phyloP scores from a whole-genome alignment of 495 filamentous ascomycete species.

The Aspergillus mulundensis region DNA sequence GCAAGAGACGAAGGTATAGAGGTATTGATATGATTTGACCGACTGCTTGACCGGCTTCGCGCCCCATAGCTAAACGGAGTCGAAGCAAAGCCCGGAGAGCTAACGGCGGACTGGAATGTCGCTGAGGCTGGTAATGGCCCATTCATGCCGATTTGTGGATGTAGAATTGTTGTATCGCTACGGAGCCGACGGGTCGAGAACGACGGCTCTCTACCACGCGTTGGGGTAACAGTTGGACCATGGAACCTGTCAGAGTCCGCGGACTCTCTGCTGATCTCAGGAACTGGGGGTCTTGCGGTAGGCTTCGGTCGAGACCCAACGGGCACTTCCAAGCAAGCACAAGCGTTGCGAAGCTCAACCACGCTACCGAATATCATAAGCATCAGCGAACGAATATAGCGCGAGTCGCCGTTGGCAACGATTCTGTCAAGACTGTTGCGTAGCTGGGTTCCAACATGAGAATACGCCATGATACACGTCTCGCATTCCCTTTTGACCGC shows the following conservation, averaged over 20 bases:
- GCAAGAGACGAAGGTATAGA: conserved; percentile 48
- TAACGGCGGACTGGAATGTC: conserved; percentile 25
- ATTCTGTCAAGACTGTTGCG: conserved; percentile 66
- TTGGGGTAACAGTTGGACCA: conserved; percentile 58
- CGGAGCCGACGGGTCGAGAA: conserved; percentile 48
- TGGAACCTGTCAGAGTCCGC: conserved; percentile 27
- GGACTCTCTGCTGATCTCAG: conserved; percentile 23
- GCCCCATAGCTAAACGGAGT: conserved; percentile 32
- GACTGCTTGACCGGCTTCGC: conserved; percentile 51
- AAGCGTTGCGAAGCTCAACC: conserved; percentile 64
- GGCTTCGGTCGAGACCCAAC: conserved; percentile 20
- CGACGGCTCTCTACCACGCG: conserved; percentile 46
- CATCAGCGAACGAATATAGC: conserved; percentile 77
- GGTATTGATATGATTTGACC: conserved; percentile 45
- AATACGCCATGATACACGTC: conserved; percentile 72
- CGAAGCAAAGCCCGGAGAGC: conserved; percentile 34
- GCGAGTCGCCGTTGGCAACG: conserved; percentile 67
- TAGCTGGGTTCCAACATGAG: conserved; percentile 66
- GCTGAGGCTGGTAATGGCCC: conserved; percentile 24
- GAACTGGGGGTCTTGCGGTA: conserved; percentile 25
- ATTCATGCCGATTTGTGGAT: conserved; percentile 39
- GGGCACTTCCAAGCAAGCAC: conserved; percentile 37
- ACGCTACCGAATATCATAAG: conserved; percentile 76
- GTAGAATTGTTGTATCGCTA: conserved; percentile 60
- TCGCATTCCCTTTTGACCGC: conserved; percentile 61